These are phyloP conservation scores for Hansenula lynferdii DNA, from an alignment of 1,139 yeast genomes.

Conservation along the genomic window DNA sequence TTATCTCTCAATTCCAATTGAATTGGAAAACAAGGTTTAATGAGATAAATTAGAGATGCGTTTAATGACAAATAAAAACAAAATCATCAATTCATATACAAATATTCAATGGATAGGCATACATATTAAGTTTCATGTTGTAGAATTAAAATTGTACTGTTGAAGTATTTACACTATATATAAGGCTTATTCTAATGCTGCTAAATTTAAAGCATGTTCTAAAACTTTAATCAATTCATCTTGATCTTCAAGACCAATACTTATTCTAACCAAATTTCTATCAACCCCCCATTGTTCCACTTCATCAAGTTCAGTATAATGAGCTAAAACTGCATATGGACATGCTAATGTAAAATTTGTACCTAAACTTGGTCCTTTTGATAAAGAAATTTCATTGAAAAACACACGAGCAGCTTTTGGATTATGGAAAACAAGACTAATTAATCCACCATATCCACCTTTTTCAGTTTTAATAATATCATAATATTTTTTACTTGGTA, in stretches of 20 bases:
- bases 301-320: conserved; percentile 78
- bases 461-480: conserved; percentile 60
- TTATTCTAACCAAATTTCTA: conserved; percentile 70
- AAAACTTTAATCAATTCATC: conserved; percentile 44
- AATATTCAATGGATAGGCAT: conserved; percentile 1
- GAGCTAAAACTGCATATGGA: conserved; percentile 89
- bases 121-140: no score
- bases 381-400: conserved; percentile 68
- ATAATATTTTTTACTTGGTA: conserved; percentile 53
- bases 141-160: no score
- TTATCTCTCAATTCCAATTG: background rate
- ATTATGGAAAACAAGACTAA: conserved; percentile 70
- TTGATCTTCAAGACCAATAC: conserved; percentile 75
- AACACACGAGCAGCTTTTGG: conserved; percentile 66
- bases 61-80: background rate
- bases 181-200: conserved; percentile 24
- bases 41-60: background rate
- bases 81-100: background rate
- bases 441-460: conserved; percentile 93
- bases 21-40: no score
- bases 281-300: conserved; percentile 85
- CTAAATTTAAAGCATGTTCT: conserved; percentile 45
- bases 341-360: conserved; percentile 91
- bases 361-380: conserved; percentile 94
- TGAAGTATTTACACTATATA: conserved; percentile 1